Evolutionary conservation across 2,329 filamentous ascomycete species (phyloP).

Genomic region (Fusarium chlamydosporum): DNA sequence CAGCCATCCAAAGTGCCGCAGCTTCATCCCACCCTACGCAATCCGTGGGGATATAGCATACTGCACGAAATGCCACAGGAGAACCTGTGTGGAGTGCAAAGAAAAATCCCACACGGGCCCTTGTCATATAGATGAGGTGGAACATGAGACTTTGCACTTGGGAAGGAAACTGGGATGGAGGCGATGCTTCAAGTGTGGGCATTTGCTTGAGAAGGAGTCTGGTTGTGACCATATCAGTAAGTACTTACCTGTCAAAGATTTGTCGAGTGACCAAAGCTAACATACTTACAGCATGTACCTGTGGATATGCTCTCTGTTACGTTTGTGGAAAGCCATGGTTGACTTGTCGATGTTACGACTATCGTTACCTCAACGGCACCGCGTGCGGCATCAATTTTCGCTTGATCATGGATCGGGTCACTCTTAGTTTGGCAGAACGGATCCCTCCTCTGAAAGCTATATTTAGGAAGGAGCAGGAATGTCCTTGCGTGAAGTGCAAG

Average conservation of each 20-base stretch:
- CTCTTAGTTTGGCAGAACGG: too few relatives aligned
- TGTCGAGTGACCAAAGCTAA: neutral
- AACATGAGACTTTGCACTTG: neutral
- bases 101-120: neutral
- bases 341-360: constrained; percentile 46
- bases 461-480: too few relatives aligned
- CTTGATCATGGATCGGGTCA: too few relatives aligned
- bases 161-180: neutral
- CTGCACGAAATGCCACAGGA: neutral
- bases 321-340: constrained; percentile 61
- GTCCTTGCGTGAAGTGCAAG: too few relatives aligned
- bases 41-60: too few relatives aligned
- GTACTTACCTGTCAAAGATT: neutral
- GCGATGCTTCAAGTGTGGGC: neutral
- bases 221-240: neutral
- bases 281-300: constrained; percentile 59
- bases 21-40: neutral
- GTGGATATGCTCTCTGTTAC: constrained; percentile 64
- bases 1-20: neutral
- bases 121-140: neutral
- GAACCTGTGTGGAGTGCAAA: neutral
- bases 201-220: too few relatives aligned
- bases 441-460: too few relatives aligned
- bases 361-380: too few relatives aligned
- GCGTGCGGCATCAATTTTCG: too few relatives aligned